Evolutionary conservation across 768 basidiomycete genomes (phyloP), one percentile per base, ranked within the genome.

Genomic region (Epithele typhae): DNA sequence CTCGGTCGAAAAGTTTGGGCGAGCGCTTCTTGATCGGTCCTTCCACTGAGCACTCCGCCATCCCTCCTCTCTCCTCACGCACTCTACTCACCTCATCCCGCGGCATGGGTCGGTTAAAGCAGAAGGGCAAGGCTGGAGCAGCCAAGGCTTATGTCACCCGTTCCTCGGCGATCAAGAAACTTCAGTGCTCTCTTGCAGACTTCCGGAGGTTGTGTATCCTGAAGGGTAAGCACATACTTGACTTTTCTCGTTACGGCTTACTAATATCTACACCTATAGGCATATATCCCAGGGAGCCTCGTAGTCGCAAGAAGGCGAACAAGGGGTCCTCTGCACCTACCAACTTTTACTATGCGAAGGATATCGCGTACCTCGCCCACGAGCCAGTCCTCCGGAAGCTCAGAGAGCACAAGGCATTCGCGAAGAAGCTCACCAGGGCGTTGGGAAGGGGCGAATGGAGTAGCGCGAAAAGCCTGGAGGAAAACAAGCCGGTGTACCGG

Each of bases 301-400:
- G 82, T 37, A 84, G 80, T 68, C 82, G 81, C 58, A 99, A 97
- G 65, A 81, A 82, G 53, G 96, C 95, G 30, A 98, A 98, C 72
- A 98, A 96, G 65, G 96, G 95, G 1, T 95, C 92, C 3, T 92
- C 93, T 43, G 94, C 92, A 0, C 93, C 94, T 4, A 92, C 96
- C 1, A 92, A 93, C 3, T 99, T 98, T 71, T 99, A 99, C 71
- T 97, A 98, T 64, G 74, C 90, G 22, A 99, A 99, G 70, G 96
- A 99, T 63, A 95, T 99, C 54, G 88, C 90, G 46, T 98, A 95
- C 68, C 81, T 99, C 25, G 84, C 92, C 4, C 96, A 99, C 65
- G 96, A 99, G 63, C 96, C 96, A 1, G 83, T 98, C 10, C 74
- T 99, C 21, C 83, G 81, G 64, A 96, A 92, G 65, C 75, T 99